Conservation (phyloP, 2,329 filamentous ascomycete species). For the Madurella fahalii region DNA sequence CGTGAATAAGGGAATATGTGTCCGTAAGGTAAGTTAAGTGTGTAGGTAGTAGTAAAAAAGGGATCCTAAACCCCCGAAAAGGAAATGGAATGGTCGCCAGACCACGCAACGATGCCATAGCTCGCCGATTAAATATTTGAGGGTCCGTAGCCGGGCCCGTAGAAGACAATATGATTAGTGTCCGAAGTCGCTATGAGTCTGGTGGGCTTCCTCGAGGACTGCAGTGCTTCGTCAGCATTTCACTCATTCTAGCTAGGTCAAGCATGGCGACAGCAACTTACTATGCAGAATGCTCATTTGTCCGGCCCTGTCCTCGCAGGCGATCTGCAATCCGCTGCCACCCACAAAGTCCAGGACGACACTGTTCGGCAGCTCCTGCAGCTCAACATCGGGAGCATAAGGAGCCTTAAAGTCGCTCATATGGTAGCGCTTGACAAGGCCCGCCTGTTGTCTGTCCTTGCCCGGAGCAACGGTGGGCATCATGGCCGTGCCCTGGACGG, state of each 20-base stretch:
- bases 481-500: conserved; percentile 51
- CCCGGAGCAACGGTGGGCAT: conserved; percentile 36
- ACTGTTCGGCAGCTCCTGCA: conserved; percentile 90
- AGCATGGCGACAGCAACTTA: conserved; percentile 35
- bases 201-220: conserved; percentile 41
- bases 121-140: neutral
- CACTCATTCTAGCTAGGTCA: neutral
- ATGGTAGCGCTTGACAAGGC: conserved; percentile 70
- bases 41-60: neutral
- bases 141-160: neutral
- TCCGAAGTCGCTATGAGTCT: conserved; percentile 20
- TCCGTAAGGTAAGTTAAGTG: neutral
- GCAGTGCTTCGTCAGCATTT: conserved; percentile 27
- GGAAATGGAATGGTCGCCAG: conserved; percentile 14
- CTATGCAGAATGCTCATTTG: conserved; percentile 52
- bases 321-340: conserved; percentile 59
- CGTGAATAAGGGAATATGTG: conserved; percentile 3
- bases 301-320: conserved; percentile 58
- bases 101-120: conserved; percentile 6
- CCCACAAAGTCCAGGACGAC: conserved; percentile 59
- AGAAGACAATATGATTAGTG: neutral
- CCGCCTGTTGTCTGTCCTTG: conserved; percentile 49
- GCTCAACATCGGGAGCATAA: conserved; percentile 81
- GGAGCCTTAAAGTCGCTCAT: conserved; percentile 78
- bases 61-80: neutral